A percentile compares a stretch with the other conserved stretches of the same genome.
phyloP scores from a whole-genome alignment of 345 rosid genomes.

The Capsella bursapastoris region DNA sequence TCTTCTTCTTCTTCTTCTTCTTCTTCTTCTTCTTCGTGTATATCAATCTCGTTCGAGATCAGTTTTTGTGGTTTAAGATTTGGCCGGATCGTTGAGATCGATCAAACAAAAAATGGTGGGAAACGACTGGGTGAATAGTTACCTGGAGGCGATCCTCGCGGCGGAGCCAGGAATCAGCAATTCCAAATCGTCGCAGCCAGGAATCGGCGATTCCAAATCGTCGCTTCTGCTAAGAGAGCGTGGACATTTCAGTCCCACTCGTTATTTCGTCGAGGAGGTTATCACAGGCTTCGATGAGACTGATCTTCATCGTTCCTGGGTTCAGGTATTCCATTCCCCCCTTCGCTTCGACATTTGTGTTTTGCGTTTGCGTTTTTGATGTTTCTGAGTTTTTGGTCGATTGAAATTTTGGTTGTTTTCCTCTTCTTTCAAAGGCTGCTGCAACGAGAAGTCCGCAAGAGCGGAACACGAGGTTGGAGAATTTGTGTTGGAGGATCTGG shows the following conservation, averaged over 20 bases:
- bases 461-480: conserved; percentile 86
- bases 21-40: neutral
- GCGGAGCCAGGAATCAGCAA: conserved; percentile 42
- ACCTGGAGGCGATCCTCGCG: conserved; percentile 47
- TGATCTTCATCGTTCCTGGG: conserved; percentile 93
- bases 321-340: conserved; percentile 46
- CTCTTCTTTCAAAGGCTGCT: conserved; percentile 54
- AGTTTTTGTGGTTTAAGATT: neutral
- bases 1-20: neutral
- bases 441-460: conserved; percentile 85
- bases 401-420: neutral
- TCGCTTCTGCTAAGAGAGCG: conserved; percentile 79
- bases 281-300: conserved; percentile 85
- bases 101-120: conserved; percentile 39
- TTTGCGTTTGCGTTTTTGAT: neutral
- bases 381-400: neutral
- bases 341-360: neutral
- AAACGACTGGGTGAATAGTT: conserved; percentile 51
- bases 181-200: conserved; percentile 49
- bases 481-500: conserved; percentile 93
- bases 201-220: conserved; percentile 39
- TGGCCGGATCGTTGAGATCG: neutral
- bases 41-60: conserved; percentile 1
- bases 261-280: conserved; percentile 80
- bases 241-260: conserved; percentile 78